Evolutionary conservation across 331 rosid species (phyloP).

Genomic region (Cydonia oblonga): DNA sequence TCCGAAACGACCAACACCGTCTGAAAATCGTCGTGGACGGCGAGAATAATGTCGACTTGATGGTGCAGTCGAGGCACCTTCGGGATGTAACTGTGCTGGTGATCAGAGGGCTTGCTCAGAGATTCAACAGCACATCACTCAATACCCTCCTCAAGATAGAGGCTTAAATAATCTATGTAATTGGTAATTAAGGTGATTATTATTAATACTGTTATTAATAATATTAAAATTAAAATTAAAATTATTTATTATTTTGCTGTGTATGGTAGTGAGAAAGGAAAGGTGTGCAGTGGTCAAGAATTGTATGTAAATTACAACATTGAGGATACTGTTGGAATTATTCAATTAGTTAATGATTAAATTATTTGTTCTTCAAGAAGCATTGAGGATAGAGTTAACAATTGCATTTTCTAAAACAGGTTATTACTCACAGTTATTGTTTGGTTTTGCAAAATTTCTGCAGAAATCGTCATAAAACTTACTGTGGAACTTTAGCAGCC

Average conservation of each 20-base stretch:
- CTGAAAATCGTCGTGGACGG: slow-evolving; percentile 78
- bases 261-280: not conserved
- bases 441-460: too few species aligned
- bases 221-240: too few species aligned
- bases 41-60: slow-evolving; percentile 76
- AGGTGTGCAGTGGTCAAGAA: slow-evolving; percentile 9
- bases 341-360: not conserved
- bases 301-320: slow-evolving; percentile 10
- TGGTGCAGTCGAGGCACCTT: slow-evolving; percentile 88
- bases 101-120: slow-evolving; percentile 88
- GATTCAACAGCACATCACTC: slow-evolving; percentile 93
- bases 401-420: too few species aligned
- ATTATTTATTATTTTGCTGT: too few species aligned
- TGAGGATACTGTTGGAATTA: not conserved
- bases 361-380: not conserved
- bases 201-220: too few species aligned
- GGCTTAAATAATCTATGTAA: slow-evolving; percentile 17
- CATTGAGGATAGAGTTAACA: too few species aligned
- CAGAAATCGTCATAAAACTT: too few species aligned
- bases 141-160: slow-evolving; percentile 93
- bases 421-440: too few species aligned
- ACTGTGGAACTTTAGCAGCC: too few species aligned
- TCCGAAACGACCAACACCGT: slow-evolving; percentile 82
- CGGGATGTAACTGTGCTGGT: slow-evolving; percentile 85
- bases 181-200: not conserved